Base-by-base conservation (phyloP, 2,329 filamentous ascomycete species). In the Aspergillus tanneri region DNA sequence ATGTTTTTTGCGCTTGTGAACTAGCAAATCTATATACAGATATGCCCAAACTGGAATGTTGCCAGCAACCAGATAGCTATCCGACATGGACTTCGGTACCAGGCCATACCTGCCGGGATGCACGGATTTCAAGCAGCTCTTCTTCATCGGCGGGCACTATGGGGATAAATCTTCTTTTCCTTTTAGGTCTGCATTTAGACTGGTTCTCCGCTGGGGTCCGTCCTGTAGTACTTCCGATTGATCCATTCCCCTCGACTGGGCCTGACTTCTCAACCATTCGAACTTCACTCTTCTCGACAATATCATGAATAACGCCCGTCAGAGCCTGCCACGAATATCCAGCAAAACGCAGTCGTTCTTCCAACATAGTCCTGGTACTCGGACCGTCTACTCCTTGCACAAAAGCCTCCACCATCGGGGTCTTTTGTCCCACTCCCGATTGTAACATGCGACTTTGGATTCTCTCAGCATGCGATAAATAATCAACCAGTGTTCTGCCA, bases 131-230 rank as follows among this genome's bases (percentile, higher is more conserved):
- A 8, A 58, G 24, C n/a, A 54, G 27, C 39, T 58, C 59, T 27
- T 65, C 62, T 19, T 62, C 62, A 34, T 66, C 62, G 7, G 44
- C 47, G 10, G 63, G 56, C 32, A 68, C 57, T 24, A 68, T 59
- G 7, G 64, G 56, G 28, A 67, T 68, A 11, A 24, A 47, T 23
- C 62, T 58, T 44, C 46, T 63, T 21, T 27, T 58, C 42, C 38
- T 53, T 39, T 44, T 57, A 22, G 14, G 37, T n/a, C 32, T 42
- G 3, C 32, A 23, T 14, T 38, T 46, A 2, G 22, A 16, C 5
- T 4, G 24, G 8, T 2, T 9, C 14, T n/a, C n/a, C n/a, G n/a
- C n/a, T n/a, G n/a, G n/a, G n/a, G n/a, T n/a, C n/a, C n/a, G n/a
- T n/a, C n/a, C n/a, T n/a, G n/a, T n/a, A n/a, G n/a, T n/a, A n/a